Evolutionary conservation across 2,329 filamentous ascomycete genomes (phyloP).

Genomic region (Sarocladium brachiariae): DNA sequence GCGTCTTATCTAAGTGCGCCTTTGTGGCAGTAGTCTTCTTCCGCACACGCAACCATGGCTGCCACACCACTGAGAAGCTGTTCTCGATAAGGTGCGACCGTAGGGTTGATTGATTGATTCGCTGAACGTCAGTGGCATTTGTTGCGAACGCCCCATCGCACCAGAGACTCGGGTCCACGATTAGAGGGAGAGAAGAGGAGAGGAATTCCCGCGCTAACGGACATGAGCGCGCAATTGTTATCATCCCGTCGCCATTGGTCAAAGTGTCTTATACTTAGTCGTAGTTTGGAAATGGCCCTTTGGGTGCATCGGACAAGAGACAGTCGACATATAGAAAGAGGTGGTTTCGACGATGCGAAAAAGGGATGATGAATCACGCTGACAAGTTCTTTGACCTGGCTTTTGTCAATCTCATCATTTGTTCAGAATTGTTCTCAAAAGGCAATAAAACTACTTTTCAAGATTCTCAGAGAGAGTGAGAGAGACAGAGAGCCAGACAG

Average conservation of each 20-base stretch:
- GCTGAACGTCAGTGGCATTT: neutral
- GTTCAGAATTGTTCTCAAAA: neutral
- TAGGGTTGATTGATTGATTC: neutral
- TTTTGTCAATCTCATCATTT: neutral
- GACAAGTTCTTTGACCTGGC: neutral
- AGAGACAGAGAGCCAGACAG: neutral
- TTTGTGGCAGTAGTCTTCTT: neutral
- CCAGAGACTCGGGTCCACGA: neutral
- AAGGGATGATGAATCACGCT: neutral
- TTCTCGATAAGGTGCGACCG: neutral
- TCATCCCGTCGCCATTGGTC: neutral
- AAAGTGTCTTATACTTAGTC: neutral
- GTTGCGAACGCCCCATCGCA: neutral
- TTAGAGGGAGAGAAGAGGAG: neutral
- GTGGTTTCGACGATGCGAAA: neutral
- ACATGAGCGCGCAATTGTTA: neutral
- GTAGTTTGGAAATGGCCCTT: too few relatives aligned
- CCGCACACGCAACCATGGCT: neutral
- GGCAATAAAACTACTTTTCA: neutral
- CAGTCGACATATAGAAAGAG: neutral
- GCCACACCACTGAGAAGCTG: neutral
- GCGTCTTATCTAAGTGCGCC: neutral
- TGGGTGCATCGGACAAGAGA: neutral
- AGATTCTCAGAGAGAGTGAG: neutral
- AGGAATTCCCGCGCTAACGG: neutral